Evolutionary conservation across 768 basidiomycete species (phyloP).

Genomic region (Panaeolus papilionaceus): DNA sequence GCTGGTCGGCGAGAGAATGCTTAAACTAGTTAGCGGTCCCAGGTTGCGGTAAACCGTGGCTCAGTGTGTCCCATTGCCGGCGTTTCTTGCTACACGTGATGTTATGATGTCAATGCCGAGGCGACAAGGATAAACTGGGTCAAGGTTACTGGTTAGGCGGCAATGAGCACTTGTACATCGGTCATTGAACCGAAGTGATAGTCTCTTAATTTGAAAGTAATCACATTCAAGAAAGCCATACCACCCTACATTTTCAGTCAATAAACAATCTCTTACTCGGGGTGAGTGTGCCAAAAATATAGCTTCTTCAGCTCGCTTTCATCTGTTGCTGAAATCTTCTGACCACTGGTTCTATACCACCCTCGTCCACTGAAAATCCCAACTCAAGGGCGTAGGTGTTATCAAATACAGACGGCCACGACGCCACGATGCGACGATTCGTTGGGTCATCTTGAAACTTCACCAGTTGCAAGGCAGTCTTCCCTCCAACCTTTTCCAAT

Average conservation of each 20-base stretch:
- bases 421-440: slow-evolving; percentile 49
- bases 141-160: too few species aligned
- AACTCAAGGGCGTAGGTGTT: slow-evolving; percentile 48
- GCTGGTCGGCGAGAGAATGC: neutral
- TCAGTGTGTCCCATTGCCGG: neutral
- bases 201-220: too few species aligned
- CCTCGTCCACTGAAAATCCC: slow-evolving; percentile 51
- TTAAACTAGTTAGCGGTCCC: neutral
- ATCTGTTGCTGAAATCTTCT: slow-evolving; percentile 34
- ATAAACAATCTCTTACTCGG: neutral
- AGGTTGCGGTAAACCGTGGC: slow-evolving; percentile 1
- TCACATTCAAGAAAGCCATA: neutral
- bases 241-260: neutral
- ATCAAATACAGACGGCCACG: slow-evolving; percentile 55
- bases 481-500: slow-evolving; percentile 56
- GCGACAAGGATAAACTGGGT: too few species aligned
- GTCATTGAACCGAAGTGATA: too few species aligned
- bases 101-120: neutral
- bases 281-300: neutral
- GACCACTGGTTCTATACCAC: slow-evolving; percentile 53
- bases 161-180: too few species aligned
- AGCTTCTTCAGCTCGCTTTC: neutral
- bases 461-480: slow-evolving; percentile 51
- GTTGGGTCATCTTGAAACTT: slow-evolving; percentile 51
- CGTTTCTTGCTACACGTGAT: neutral